Evolutionary conservation across 176 grass and related monocot genomes (phyloP), one percentile per base, ranked within the genome.

Genomic region (Alopecurus myosuroides): DNA sequence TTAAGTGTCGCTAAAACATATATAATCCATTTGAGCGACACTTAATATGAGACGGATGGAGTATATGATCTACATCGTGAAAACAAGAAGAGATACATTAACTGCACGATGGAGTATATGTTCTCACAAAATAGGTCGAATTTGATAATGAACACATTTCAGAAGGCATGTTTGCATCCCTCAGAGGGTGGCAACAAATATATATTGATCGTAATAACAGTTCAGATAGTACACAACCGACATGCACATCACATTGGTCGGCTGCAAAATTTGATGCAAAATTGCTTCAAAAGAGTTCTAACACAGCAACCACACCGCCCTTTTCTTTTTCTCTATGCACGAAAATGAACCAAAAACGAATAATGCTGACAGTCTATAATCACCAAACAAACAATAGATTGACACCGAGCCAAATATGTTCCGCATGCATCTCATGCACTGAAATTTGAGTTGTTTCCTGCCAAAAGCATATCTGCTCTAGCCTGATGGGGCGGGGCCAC

Each of bases 261-360:
- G 76, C 81, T 70, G 69, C 69, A 87, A 91, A 86, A 80, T 76
- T 74, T 44, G 28, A 51, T 14, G 14, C 25, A 8, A 73, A 69
- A 61, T 76, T 74, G 20, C 58, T 84, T 77, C 10, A 14, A 42
- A 42, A 75, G 22, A 67, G 44, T 73, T 78, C 34, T 18, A 20
- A 85, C 44, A 73, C 44, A 74, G 76, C 78, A 81, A 85, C 50
- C 35, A 60, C 40, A 77, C 42, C 5, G 30, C 23, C 63, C 29
- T 70, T 66, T 81, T 84, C 70, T 73, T 50, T 50, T 76, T 76
- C 70, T 87, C 76, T 87, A 76, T 90, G 69, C 69, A 84, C 37
- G 45, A 78, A 74, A 90, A 60, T 58, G 41, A 91, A 87, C 56
- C 28, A 41, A 91, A 84, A 91, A 76, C 22, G 76, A 72, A 80